Percentiles rank a stretch among this genome's conserved stretches.
phyloP scores from a whole-genome alignment of 805 yeast species.

The Lachancea sp. region DNA sequence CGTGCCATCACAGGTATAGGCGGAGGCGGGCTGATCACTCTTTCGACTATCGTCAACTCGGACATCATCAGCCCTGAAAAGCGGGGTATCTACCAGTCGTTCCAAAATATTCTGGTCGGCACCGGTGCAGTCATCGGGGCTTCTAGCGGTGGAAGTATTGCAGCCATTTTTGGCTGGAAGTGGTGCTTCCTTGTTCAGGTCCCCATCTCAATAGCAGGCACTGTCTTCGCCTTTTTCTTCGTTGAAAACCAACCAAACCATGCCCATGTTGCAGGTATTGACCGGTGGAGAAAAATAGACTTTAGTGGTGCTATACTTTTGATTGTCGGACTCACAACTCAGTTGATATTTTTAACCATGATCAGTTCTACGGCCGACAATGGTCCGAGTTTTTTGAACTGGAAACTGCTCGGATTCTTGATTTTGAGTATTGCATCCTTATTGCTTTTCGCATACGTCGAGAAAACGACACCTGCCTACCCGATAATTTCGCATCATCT shows the following conservation, averaged over 20 bases:
- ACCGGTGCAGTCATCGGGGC: constrained; percentile 38
- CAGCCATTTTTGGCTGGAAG: constrained; percentile 37
- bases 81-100: constrained; percentile 40
- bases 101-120: constrained; percentile 48
- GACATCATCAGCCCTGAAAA: constrained; percentile 50
- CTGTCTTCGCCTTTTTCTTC: constrained; percentile 26
- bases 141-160: constrained; percentile 34
- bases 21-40: constrained; percentile 48
- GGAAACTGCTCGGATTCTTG: constrained; percentile 7
- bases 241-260: constrained; percentile 28
- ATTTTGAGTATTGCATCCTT: constrained; percentile 9
- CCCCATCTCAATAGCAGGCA: constrained; percentile 30
- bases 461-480: constrained; percentile 13
- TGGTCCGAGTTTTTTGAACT: constrained; percentile 8
- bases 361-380: constrained; percentile 7
- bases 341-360: constrained; percentile 18
- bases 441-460: constrained; percentile 11
- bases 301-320: constrained; percentile 31
- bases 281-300: constrained; percentile 28
- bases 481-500: constrained; percentile 16
- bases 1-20: constrained; percentile 57
- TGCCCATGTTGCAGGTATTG: background rate
- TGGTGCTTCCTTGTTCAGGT: constrained; percentile 36
- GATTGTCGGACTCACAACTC: constrained; percentile 31
- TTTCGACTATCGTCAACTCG: constrained; percentile 47